Evolutionary conservation across 495 filamentous ascomycete genomes (phyloP), one percentile per base, ranked within the genome.

Genomic region (Xylaria longipes): DNA sequence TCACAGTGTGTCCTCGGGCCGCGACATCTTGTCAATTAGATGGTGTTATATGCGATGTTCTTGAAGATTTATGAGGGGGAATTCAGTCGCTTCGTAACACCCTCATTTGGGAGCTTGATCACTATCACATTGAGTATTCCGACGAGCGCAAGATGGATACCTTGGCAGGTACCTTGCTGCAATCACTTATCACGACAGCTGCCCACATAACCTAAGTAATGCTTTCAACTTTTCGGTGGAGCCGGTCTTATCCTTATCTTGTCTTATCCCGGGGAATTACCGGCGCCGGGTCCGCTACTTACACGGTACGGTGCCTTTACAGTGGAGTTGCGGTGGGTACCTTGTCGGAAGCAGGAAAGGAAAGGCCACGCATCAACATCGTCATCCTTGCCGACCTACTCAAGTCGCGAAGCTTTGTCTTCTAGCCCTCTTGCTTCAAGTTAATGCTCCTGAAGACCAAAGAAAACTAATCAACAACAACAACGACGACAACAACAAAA

Each of bases 1-100:
- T 39, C 64, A 97, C 93, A 98, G 90, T 69, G 87, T 91, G 84
- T 98, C 96, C 85, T 98, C 95, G 67, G 95, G 95, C 71, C 95
- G 94, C 72, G 95, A 98, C 96, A 98, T 71, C 20, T 66, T 66
- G 61, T 57, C 35, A 41, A 74, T 69, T 41, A 17, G 62, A 65
- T 58, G 70, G 45, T 65, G 58, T 65, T 68, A 45, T 67, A 39
- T 50, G 35, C 33, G 11, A 35, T 25, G 60, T 41, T 64, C 61
- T 62, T 76, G 54, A 57, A 61, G 48, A 72, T 70, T 73, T 1
- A 56, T 37, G 22, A 9, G 33, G 20, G 35, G 4, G 11, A 27
- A 14, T 17, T 15, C 17, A 29, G 35, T 63, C 9, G 37, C 6
- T 39, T 39, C 9, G 27, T 68, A 37, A 20, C 17, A 14, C 33